Evolutionary conservation across 495 filamentous ascomycete species (phyloP).

Genomic region (Neurospora intermedia): DNA sequence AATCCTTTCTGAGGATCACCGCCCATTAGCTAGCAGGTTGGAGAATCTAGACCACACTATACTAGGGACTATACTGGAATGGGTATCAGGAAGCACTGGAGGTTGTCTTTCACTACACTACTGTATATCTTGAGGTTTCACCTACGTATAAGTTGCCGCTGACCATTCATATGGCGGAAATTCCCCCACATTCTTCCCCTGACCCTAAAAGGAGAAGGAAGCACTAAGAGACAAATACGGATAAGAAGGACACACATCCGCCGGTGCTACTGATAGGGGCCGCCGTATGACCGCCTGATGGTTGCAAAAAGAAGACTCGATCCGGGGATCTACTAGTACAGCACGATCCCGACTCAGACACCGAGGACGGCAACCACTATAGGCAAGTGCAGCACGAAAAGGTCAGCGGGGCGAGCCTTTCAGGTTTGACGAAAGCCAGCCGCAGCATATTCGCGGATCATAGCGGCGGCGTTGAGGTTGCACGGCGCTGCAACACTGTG

Average conservation of each 20-base stretch:
- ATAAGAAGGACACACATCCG: constrained; percentile 11
- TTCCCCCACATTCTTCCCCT: constrained; percentile 7
- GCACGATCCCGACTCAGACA: constrained; percentile 13
- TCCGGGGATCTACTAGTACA: constrained; percentile 14
- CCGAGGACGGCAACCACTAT: constrained; percentile 4
- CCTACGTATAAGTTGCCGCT: background rate
- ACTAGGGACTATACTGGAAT: background rate
- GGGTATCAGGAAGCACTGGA: background rate
- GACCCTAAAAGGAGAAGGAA: background rate
- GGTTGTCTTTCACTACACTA: background rate
- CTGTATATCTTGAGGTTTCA: background rate
- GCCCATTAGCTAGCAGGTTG: background rate
- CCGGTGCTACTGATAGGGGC: constrained; percentile 21
- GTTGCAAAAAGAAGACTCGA: constrained; percentile 9
- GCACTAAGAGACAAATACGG: constrained; percentile 3
- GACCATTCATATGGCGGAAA: constrained; percentile 5
- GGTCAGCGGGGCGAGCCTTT: background rate
- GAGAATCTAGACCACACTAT: background rate
- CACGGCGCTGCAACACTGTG: constrained; percentile 24
- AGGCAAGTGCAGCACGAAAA: constrained; percentile 8
- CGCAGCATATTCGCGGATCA: constrained; percentile 12
- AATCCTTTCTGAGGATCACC: background rate
- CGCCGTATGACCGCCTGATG: constrained; percentile 16
- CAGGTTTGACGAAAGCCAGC: constrained; percentile 2
- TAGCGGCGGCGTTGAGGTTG: constrained; percentile 22